phyloP scores from a whole-genome alignment of 768 basidiomycete species.

The Candolleomyces eurysporus region DNA sequence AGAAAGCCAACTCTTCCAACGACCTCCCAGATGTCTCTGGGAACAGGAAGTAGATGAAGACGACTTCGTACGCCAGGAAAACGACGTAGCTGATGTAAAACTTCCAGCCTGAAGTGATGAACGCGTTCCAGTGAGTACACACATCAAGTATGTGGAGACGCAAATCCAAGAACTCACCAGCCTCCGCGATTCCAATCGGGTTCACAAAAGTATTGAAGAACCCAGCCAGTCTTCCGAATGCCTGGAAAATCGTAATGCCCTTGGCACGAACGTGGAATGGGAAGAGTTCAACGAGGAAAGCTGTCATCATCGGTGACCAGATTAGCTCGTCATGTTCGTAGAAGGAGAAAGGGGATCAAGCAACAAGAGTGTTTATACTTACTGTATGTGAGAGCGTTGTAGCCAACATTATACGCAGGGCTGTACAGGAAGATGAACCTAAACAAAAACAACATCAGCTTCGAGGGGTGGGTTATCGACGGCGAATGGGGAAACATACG shows the following conservation, averaged over 20 bases:
- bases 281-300: constrained; percentile 67
- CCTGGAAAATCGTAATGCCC: constrained; percentile 62
- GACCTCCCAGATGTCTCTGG: constrained; percentile 55
- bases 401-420: constrained; percentile 54
- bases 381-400: constrained; percentile 59
- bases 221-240: constrained; percentile 50
- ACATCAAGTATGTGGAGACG: not conserved
- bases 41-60: constrained; percentile 61
- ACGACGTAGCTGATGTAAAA: constrained; percentile 54
- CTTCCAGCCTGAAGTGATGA: constrained; percentile 41
- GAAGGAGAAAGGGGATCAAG: no score
- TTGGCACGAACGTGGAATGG: constrained; percentile 61
- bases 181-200: constrained; percentile 57
- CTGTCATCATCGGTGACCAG: constrained; percentile 21
- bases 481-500: constrained; percentile 22
- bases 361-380: constrained; percentile 8
- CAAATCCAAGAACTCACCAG: constrained; percentile 26
- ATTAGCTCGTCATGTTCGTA: no score
- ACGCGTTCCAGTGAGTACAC: not conserved
- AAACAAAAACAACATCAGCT: not conserved
- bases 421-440: constrained; percentile 59
- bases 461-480: not conserved
- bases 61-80: constrained; percentile 50
- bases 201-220: constrained; percentile 71
- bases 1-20: constrained; percentile 59